Evolutionary conservation across 1,284 basidiomycete species (phyloP).

Genomic region (Chalciporus sp.): DNA sequence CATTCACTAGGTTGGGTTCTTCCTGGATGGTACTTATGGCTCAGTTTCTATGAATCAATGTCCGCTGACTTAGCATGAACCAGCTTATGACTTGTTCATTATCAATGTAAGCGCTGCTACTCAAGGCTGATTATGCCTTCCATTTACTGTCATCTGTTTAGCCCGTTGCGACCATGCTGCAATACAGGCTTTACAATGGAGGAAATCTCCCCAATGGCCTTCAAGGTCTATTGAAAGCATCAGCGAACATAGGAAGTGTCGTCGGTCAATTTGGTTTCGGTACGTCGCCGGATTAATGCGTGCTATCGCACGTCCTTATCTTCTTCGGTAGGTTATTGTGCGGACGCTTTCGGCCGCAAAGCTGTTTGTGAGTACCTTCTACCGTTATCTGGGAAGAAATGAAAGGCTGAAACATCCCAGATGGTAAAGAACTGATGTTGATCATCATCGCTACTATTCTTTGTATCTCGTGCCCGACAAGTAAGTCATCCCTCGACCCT

Average conservation of each 20-base stretch:
- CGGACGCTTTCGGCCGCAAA: conserved; percentile 69
- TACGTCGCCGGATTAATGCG: conserved; percentile 14
- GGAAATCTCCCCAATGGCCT: conserved; percentile 54
- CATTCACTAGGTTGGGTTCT: conserved; percentile 60
- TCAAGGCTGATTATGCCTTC: background rate
- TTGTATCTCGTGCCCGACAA: conserved; percentile 51
- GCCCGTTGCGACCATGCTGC: conserved; percentile 77
- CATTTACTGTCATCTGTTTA: conserved; percentile 23
- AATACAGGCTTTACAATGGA: conserved; percentile 68
- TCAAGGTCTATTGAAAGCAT: conserved; percentile 67
- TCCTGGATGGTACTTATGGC: conserved; percentile 64
- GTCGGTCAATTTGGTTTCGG: conserved; percentile 76
- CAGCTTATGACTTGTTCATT: conserved; percentile 77
- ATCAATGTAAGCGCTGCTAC: conserved; percentile 57
- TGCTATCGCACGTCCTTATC: conserved; percentile 17
- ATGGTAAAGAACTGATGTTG: conserved; percentile 81
- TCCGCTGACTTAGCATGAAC: background rate
- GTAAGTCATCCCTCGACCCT: conserved; percentile 24
- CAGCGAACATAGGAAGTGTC: conserved; percentile 74
- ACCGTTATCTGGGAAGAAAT: background rate
- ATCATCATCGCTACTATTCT: conserved; percentile 75
- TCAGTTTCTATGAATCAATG: background rate
- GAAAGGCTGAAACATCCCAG: conserved; percentile 30
- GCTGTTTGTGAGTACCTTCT: conserved; percentile 52
- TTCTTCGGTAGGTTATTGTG: conserved; percentile 46